A percentile compares a stretch with the other conserved stretches of the same genome.
Evolutionary conservation across 345 rosid species (phyloP).

Genomic region (Sonneratia caseolaris): DNA sequence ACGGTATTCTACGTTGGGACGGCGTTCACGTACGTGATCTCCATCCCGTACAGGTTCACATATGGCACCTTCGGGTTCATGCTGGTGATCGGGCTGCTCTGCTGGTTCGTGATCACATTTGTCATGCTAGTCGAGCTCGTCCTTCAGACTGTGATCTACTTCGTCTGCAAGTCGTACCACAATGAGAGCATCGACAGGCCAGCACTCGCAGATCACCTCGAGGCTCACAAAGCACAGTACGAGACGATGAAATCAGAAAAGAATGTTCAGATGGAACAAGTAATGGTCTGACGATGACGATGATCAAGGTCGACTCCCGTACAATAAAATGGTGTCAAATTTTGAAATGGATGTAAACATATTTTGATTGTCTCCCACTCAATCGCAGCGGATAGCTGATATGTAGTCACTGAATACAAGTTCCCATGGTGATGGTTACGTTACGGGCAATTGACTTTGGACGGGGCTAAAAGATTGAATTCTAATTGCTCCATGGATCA

Average conservation of each 20-base stretch:
- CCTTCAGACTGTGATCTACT: slow-evolving; percentile 37
- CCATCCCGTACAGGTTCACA: slow-evolving; percentile 7
- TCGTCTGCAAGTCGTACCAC: slow-evolving; percentile 52
- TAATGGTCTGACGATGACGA: not conserved
- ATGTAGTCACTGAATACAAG: too few relatives aligned
- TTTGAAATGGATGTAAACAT: too few relatives aligned
- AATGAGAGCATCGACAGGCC: slow-evolving; percentile 28
- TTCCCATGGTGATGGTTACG: too few relatives aligned
- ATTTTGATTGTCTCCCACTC: too few relatives aligned
- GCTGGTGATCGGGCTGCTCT: slow-evolving; percentile 10
- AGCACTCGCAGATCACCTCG: slow-evolving; percentile 39
- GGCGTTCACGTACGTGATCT: slow-evolving; percentile 6
- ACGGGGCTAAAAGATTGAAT: too few relatives aligned
- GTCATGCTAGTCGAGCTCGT: slow-evolving; percentile 32
- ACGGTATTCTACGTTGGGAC: slow-evolving; percentile 10
- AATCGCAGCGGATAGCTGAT: too few relatives aligned
- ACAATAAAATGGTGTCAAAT: too few relatives aligned
- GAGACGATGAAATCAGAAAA: slow-evolving; percentile 27
- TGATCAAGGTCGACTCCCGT: not conserved
- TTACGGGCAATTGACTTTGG: too few relatives aligned
- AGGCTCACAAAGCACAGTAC: slow-evolving; percentile 31
- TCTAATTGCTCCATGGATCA: too few relatives aligned
- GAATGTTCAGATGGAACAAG: slow-evolving; percentile 30
- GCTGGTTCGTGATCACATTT: slow-evolving; percentile 20
- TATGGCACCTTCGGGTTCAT: slow-evolving; percentile 2